Conservation (phyloP, 805 yeast genomes). For the Wickerhamomyces alni region DNA sequence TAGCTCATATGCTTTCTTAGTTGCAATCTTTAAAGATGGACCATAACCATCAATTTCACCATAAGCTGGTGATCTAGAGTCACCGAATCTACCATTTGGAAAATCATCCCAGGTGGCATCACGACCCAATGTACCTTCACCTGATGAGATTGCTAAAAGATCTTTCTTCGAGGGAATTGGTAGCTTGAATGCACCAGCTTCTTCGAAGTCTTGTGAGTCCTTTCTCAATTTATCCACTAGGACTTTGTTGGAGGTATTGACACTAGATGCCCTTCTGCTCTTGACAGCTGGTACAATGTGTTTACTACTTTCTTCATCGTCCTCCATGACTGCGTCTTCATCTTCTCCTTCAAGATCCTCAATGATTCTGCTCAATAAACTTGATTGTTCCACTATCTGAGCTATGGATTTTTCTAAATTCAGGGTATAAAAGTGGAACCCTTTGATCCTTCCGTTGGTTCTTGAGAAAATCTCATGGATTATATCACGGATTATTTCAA, state of each 20-base stretch:
- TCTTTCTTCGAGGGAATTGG: constrained; percentile 42
- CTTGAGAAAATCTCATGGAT: constrained; percentile 48
- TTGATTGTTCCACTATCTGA: constrained; percentile 62
- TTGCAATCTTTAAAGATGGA: constrained; percentile 74
- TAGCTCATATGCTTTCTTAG: constrained; percentile 55
- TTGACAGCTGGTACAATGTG: constrained; percentile 2
- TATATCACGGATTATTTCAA: constrained; percentile 61
- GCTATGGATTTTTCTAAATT: constrained; percentile 92
- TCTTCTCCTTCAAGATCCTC: constrained; percentile 36
- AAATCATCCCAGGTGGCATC: constrained; percentile 98
- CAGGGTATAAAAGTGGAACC: constrained; percentile 89
- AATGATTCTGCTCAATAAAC: constrained; percentile 44
- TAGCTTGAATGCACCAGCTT: constrained; percentile 18
- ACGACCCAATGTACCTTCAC: constrained; percentile 77
- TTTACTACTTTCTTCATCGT: constrained; percentile 11
- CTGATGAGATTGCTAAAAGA: constrained; percentile 72
- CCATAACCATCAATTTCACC: constrained; percentile 99
- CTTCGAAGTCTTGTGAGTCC: constrained; percentile 21
- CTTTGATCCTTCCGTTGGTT: constrained; percentile 57
- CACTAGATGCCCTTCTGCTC: constrained; percentile 16
- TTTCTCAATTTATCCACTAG: constrained; percentile 26
- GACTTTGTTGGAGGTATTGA: constrained; percentile 35
- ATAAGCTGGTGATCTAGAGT: constrained; percentile 91
- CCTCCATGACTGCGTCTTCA: constrained; percentile 27
- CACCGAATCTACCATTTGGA: constrained; percentile 94